A percentile compares a stretch with the other conserved stretches of the same genome.
These are phyloP conservation scores for Pythium rhizo-oryzae DNA, from an alignment of 352 stramenopile species.

Conservation along the genomic window DNA sequence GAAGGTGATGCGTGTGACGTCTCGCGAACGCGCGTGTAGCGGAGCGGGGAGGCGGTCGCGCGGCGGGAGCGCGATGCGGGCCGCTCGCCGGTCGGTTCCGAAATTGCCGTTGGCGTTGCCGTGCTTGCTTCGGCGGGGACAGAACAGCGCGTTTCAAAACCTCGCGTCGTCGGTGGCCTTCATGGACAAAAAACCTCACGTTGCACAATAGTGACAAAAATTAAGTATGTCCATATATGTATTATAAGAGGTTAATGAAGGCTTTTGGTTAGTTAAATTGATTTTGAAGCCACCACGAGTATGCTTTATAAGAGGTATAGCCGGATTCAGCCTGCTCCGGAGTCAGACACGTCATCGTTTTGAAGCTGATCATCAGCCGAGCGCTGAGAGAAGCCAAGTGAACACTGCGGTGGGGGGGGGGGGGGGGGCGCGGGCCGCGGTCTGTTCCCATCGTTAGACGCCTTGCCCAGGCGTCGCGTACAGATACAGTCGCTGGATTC, in stretches of 20 bases:
- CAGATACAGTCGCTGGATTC: too few relatives aligned
- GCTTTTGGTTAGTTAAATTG: too few relatives aligned
- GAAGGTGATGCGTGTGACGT: neutral
- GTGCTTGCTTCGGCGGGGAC: slow-evolving; percentile 1
- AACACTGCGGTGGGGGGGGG: neutral
- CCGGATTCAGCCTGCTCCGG: neutral
- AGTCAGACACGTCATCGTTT: slow-evolving; percentile 22
- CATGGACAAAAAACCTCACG: slow-evolving; percentile 5
- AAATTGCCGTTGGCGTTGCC: neutral
- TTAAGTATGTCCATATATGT: neutral
- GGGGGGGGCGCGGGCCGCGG: too few relatives aligned
- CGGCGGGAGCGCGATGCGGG: neutral
- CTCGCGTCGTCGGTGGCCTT: neutral
- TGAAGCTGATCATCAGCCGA: neutral
- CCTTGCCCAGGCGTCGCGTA: too few relatives aligned
- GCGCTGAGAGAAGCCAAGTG: neutral
- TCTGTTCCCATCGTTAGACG: too few relatives aligned
- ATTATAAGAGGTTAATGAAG: neutral
- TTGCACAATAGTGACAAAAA: slow-evolving; percentile 24
- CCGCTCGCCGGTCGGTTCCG: neutral
- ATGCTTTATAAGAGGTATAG: slow-evolving; percentile 6
- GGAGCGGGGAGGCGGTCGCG: neutral
- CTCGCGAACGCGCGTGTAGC: neutral
- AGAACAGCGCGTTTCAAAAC: slow-evolving; percentile 7
- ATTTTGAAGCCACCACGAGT: neutral